These are phyloP conservation scores for Kernera saxatilis DNA, from an alignment of 345 rosid genomes.

Conservation along the genomic window DNA sequence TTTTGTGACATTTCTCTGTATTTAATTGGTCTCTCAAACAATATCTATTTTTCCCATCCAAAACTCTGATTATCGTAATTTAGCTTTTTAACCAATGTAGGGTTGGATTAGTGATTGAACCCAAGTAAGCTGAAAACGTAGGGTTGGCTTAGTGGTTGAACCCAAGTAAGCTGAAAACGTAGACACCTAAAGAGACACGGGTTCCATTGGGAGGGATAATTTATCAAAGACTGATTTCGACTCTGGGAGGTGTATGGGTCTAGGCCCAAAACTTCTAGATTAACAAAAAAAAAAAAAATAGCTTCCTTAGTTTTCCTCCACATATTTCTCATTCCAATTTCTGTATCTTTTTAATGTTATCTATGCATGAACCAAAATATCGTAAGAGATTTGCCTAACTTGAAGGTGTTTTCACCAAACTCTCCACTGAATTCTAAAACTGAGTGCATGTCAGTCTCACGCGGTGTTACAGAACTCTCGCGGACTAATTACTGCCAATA, in stretches of 20 bases:
- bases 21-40: neutral
- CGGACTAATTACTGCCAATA: neutral
- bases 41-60: neutral
- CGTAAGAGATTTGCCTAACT: conserved; percentile 3
- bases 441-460: neutral
- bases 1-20: neutral
- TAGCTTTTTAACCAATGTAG: no score
- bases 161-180: no score
- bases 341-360: neutral
- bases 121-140: no score
- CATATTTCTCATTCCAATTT: neutral
- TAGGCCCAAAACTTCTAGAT: no score
- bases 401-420: neutral
- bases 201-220: no score
- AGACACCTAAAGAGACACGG: no score
- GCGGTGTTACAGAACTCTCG: neutral
- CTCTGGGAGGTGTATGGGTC: no score
- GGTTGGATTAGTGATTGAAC: no score
- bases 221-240: no score
- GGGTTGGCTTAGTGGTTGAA: no score
- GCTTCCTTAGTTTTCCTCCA: neutral
- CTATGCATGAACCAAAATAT: neutral
- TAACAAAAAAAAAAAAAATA: no score
- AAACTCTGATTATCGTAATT: neutral
- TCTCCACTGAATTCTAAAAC: neutral